Percentiles rank a stretch among this genome's conserved stretches.
Evolutionary conservation across 345 rosid genomes (phyloP).

Genomic region (Bruguiera gymnorhiza): DNA sequence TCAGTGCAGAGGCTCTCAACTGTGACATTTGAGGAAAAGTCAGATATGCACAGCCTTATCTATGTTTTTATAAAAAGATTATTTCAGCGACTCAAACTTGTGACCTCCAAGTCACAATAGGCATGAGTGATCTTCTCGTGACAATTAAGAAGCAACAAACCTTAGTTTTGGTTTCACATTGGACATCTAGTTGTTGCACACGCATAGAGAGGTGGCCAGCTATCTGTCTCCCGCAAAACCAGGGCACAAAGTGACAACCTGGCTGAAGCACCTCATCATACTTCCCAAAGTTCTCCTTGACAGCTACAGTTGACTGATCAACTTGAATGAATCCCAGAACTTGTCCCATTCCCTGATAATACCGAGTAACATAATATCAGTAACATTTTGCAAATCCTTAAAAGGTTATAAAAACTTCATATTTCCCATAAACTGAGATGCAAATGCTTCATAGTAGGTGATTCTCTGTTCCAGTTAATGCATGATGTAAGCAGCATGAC

Average conservation of each 20-base stretch:
- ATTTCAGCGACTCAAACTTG: no score
- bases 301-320: slow-evolving; percentile 72
- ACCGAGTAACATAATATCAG: background rate
- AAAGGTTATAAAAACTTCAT: background rate
- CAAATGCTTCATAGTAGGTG: background rate
- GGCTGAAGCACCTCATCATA: slow-evolving; percentile 71
- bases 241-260: slow-evolving; percentile 79
- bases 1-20: no score
- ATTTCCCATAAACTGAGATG: background rate
- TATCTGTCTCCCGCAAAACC: slow-evolving; percentile 70
- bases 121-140: background rate
- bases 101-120: background rate
- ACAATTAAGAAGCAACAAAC: slow-evolving; percentile 29
- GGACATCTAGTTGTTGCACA: slow-evolving; percentile 78
- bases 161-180: slow-evolving; percentile 90
- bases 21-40: no score
- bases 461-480: no score
- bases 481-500: no score
- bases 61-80: no score
- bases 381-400: background rate
- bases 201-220: slow-evolving; percentile 71
- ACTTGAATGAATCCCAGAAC: slow-evolving; percentile 63
- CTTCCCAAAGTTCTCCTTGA: slow-evolving; percentile 69
- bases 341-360: slow-evolving; percentile 48
- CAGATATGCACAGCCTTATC: no score